Percentiles rank a stretch among this genome's conserved stretches.
These are phyloP conservation scores for Meyerozyma sp. DNA, from an alignment of 1,139 yeast species.

Conservation along the genomic window DNA sequence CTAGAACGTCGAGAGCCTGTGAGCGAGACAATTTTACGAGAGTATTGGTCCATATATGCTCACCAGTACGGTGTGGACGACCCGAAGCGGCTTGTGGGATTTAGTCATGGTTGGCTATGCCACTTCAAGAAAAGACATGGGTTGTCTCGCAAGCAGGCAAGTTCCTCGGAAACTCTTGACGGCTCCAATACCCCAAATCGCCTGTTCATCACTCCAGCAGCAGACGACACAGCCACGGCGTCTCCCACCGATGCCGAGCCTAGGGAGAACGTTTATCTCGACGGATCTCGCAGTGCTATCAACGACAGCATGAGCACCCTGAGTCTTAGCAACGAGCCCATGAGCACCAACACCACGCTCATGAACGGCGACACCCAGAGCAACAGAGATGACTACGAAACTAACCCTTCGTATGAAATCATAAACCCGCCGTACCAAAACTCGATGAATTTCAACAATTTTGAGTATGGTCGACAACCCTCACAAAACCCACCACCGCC, in stretches of 20 bases:
- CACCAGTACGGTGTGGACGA: constrained; percentile 54
- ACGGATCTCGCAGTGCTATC: not conserved
- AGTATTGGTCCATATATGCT: constrained; percentile 53
- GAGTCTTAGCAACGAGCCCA: not conserved
- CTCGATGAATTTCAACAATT: not conserved
- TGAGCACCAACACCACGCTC: not conserved
- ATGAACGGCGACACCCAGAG: not conserved
- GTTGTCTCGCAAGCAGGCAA: constrained; percentile 34
- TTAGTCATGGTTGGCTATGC: constrained; percentile 59
- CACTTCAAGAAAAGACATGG: constrained; percentile 59
- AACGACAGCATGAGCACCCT: not conserved
- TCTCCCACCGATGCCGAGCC: not conserved
- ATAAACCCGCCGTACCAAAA: not conserved
- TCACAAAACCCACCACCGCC: not conserved
- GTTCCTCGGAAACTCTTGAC: constrained; percentile 8
- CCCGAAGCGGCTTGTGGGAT: constrained; percentile 49
- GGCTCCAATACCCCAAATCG: not conserved
- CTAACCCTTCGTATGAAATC: not conserved
- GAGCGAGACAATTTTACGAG: constrained; percentile 50
- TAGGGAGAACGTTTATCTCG: not conserved
- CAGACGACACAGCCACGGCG: not conserved
- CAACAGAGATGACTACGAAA: not conserved
- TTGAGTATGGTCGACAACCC: not conserved
- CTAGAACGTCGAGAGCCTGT: constrained; percentile 41
- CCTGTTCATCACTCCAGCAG: not conserved